A percentile compares a stretch with the other conserved stretches of the same genome.
Conservation (phyloP, 176 grass and related monocot genomes). For the Carex kokanica region DNA sequence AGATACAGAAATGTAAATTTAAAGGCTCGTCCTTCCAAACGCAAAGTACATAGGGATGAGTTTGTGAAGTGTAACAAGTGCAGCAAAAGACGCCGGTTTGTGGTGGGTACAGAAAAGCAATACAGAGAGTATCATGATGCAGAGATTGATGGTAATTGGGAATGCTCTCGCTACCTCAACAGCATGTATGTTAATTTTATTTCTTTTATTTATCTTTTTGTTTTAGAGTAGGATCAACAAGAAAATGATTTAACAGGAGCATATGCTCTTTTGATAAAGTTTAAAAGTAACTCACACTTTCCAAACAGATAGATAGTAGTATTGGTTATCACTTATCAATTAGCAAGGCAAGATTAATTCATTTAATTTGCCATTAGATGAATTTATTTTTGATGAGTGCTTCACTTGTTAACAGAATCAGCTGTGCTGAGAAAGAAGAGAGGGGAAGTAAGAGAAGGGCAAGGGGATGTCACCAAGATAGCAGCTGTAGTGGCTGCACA, state of each 20-base stretch:
- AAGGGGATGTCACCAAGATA: conserved; percentile 51
- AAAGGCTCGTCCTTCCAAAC: background rate
- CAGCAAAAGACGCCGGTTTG: conserved; percentile 33
- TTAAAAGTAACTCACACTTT: background rate
- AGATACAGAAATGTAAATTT: conserved; percentile 21
- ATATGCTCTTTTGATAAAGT: background rate
- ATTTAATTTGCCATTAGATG: too few species aligned
- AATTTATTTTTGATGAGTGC: background rate
- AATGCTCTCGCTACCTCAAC: conserved; percentile 25
- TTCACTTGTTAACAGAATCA: conserved; percentile 40
- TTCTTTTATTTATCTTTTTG: background rate
- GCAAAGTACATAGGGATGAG: conserved; percentile 35
- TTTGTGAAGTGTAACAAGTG: conserved; percentile 35
- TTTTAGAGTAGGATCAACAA: background rate
- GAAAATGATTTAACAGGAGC: background rate
- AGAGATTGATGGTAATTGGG: conserved; percentile 16
- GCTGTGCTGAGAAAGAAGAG: conserved; percentile 82
- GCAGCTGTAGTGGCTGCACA: conserved; percentile 63
- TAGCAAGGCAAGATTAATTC: background rate
- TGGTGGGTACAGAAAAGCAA: conserved; percentile 22
- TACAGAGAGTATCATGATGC: conserved; percentile 38
- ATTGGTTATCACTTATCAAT: background rate
- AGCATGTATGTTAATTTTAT: conserved; percentile 22
- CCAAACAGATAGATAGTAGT: background rate
- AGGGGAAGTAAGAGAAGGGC: conserved; percentile 68